Evolutionary conservation across 495 filamentous ascomycete genomes (phyloP).

Genomic region (Immersiella caudata): DNA sequence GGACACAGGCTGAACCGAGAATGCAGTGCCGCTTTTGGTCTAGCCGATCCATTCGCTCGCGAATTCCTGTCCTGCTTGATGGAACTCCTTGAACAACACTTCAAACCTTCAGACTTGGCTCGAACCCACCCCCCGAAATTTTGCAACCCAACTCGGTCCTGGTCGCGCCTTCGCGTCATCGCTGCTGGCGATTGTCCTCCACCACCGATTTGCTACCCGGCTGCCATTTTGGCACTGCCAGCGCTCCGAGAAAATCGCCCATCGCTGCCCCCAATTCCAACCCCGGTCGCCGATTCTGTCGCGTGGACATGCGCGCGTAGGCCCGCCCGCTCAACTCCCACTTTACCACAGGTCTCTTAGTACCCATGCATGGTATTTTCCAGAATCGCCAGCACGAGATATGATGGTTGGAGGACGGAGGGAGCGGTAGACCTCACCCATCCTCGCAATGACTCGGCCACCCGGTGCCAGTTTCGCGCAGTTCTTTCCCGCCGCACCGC

Average conservation of each 20-base stretch:
- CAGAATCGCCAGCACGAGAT: conserved; percentile 46
- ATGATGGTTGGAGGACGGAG: conserved; percentile 59
- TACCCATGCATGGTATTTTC: conserved; percentile 48
- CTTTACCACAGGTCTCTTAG: conserved; percentile 18
- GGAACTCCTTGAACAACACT: conserved; percentile 27
- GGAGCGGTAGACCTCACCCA: conserved; percentile 49
- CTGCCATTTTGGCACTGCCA: conserved; percentile 10
- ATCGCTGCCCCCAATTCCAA: conserved; percentile 3
- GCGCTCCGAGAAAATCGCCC: neutral
- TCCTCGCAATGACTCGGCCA: conserved; percentile 73
- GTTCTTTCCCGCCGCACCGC: conserved; percentile 86
- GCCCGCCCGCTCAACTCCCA: conserved; percentile 21
- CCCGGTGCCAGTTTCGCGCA: conserved; percentile 79
- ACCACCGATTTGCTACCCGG: neutral
- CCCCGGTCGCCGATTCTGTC: conserved; percentile 26
- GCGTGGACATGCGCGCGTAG: conserved; percentile 38
- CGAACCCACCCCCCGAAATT: conserved; percentile 18
- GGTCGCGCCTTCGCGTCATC: conserved; percentile 17
- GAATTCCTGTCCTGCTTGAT: conserved; percentile 29
- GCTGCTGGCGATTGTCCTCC: neutral
- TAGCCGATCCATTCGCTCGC: conserved; percentile 36
- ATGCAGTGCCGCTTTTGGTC: conserved; percentile 30
- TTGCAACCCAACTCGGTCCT: conserved; percentile 16
- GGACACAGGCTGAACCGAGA: conserved; percentile 19
- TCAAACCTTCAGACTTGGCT: conserved; percentile 35